Evolutionary conservation across 78 protist genomes (phyloP), one percentile per base, ranked within the genome.

Genomic region (Dictyostelium firmibasis): DNA sequence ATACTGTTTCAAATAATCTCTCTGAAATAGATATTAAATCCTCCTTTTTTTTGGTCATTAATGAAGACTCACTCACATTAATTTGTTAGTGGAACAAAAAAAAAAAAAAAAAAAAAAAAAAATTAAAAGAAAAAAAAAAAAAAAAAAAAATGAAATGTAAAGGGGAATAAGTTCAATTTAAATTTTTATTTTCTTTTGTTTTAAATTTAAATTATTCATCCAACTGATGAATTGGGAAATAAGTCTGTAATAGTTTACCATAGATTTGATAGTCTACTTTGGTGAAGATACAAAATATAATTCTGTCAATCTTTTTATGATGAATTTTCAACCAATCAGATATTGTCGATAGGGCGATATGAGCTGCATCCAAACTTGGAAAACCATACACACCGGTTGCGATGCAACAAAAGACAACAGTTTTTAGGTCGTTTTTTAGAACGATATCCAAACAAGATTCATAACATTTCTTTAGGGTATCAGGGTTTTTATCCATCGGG

Each of bases 371-470:
- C 14, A 75, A 27, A 20, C 67, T 57, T 47, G 97, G 97, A 43
- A 94, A 97, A 18, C 97, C 98, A 69, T 95, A 96, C 1, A 97
- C 82, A 36, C 98, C 98, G 0, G 97, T 96, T 18, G 96, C 85
- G 60, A 97, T 96, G 72, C 98, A 93, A 62, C 97, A 96, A 67
- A 97, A 84, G 1, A 97, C 97, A 41, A 96, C 75, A 0, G 97
- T 29, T 18, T 69, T 18, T 0, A 97, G 47, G 8, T 75, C 50
- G 47, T 75, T 57, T 67, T 77, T 43, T 2, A 53, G 14, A 6
- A 91, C 81, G 10, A 92, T 11, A 18, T 84, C 83, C 57, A 97
- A 35, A 38, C 74, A 69, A 13, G 89, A 67, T 20, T 41, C 69
- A n/a, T 97, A 97, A 23, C 98, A 97, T 29, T 67, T 38, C 35